A percentile compares a stretch with the other conserved stretches of the same genome.
Evolutionary conservation across 2,329 filamentous ascomycete species (phyloP).

Genomic region (Fusarium fracticaudum): DNA sequence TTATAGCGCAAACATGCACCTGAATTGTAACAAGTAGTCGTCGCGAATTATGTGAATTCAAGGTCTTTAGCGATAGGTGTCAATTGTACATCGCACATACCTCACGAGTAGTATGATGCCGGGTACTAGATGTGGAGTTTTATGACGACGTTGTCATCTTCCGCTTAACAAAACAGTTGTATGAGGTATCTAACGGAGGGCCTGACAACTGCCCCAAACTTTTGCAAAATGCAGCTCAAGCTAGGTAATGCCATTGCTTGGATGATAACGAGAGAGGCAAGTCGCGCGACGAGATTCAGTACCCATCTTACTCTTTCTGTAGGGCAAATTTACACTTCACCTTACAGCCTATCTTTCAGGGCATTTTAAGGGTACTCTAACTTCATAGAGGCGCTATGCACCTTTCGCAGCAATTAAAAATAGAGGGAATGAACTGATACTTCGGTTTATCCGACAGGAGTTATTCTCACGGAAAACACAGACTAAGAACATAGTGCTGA

Average conservation of each 20-base stretch:
- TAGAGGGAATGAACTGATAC: background rate
- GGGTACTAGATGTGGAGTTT: background rate
- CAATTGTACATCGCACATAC: too few relatives aligned
- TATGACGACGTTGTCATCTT: background rate
- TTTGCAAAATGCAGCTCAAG: background rate
- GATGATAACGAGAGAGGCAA: background rate
- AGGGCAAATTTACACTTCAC: background rate
- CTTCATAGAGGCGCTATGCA: accelerated
- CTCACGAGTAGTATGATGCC: too few relatives aligned
- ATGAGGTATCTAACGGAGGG: accelerated
- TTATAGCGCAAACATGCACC: accelerated
- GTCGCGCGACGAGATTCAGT: background rate
- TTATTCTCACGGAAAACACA: background rate
- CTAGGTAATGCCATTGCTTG: accelerated
- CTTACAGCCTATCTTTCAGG: background rate
- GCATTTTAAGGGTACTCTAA: background rate
- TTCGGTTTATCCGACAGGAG: accelerated
- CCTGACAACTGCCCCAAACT: too few relatives aligned
- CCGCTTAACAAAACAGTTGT: accelerated
- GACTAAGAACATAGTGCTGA: background rate
- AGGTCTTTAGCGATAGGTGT: too few relatives aligned
- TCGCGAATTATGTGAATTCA: too few relatives aligned
- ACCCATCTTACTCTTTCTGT: background rate
- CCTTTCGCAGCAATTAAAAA: background rate
- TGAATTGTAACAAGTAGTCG: too few relatives aligned